Evolutionary conservation across 768 basidiomycete genomes (phyloP).

Genomic region (Leccinum longicurvipes): DNA sequence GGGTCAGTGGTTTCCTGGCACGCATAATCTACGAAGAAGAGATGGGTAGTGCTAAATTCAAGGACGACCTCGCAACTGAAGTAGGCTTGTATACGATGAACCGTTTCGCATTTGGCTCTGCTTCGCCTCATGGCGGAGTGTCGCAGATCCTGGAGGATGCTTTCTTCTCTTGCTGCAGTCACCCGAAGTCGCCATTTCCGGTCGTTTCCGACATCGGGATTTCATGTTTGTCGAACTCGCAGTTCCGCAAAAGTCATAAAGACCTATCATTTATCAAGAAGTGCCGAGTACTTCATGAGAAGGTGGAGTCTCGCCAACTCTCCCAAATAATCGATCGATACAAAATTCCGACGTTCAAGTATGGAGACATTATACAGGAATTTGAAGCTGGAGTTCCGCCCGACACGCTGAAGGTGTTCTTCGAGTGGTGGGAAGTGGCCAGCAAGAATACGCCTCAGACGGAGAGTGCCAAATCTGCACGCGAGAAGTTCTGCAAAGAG

Average conservation of each 20-base stretch:
- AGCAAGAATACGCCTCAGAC: not conserved
- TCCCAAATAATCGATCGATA: conserved; percentile 8
- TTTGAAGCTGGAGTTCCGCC: conserved; percentile 8
- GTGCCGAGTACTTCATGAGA: conserved; percentile 4
- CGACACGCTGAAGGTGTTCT: conserved; percentile 7
- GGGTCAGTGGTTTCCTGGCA: conserved; percentile 75
- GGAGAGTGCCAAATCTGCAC: not conserved
- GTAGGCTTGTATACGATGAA: conserved; percentile 66
- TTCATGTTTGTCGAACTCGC: not conserved
- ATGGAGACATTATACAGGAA: conserved; percentile 6
- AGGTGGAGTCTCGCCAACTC: not conserved
- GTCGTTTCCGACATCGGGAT: conserved; percentile 13
- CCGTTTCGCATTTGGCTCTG: conserved; percentile 67
- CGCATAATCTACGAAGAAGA: conserved; percentile 85
- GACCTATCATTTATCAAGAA: conserved; percentile 6
- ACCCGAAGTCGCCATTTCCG: conserved; percentile 6
- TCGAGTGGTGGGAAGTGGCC: conserved; percentile 9
- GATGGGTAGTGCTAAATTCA: conserved; percentile 32
- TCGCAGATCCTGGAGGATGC: conserved; percentile 12
- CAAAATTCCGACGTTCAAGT: conserved; percentile 1
- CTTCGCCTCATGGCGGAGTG: conserved; percentile 28
- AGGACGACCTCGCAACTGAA: not conserved
- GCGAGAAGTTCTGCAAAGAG: conserved; percentile 5
- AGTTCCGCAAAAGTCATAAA: conserved; percentile 4
- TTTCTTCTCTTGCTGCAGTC: conserved; percentile 9